Evolutionary conservation across 2,329 filamentous ascomycete species (phyloP).

Genomic region (Colletotrichum sp.): DNA sequence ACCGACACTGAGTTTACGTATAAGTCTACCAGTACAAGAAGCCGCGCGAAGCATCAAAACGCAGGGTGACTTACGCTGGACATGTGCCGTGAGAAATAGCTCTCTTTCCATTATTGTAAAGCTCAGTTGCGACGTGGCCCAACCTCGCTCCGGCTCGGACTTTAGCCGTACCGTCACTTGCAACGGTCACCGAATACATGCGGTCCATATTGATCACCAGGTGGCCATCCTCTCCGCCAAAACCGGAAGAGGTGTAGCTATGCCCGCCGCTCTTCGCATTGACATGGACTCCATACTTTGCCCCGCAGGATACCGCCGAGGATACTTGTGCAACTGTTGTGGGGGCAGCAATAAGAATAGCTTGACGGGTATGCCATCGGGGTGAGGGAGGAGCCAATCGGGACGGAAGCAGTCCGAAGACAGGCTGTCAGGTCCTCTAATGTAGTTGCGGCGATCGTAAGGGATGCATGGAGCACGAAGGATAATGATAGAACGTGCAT

Average conservation of each 20-base stretch:
- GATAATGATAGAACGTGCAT: not conserved
- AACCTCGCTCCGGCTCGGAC: slow-evolving; percentile 55
- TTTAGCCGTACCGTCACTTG: slow-evolving; percentile 42
- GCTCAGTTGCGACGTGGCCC: slow-evolving; percentile 47
- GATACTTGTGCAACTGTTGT: slow-evolving; percentile 46
- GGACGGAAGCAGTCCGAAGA: slow-evolving; percentile 26
- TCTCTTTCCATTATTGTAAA: slow-evolving; percentile 40
- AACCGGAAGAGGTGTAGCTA: slow-evolving; percentile 53
- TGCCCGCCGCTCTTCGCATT: slow-evolving; percentile 58
- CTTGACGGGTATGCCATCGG: slow-evolving; percentile 34
- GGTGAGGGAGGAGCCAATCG: slow-evolving; percentile 20
- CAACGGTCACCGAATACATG: slow-evolving; percentile 47
- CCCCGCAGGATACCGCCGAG: slow-evolving; percentile 50
- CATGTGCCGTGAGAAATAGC: slow-evolving; percentile 57
- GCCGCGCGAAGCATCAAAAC: fast-evolving
- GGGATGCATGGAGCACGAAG: not conserved
- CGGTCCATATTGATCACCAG: slow-evolving; percentile 51
- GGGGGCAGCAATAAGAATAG: slow-evolving; percentile 48
- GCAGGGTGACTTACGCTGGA: slow-evolving; percentile 42
- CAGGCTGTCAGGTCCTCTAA: slow-evolving; percentile 19
- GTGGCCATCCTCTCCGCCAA: slow-evolving; percentile 52
- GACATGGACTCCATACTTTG: slow-evolving; percentile 43
- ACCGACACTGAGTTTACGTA: slow-evolving; percentile 35
- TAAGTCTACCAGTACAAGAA: fast-evolving
- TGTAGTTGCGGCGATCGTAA: not conserved